Conservation (phyloP, 169 alveolate species). For the Babesia ovata region DNA sequence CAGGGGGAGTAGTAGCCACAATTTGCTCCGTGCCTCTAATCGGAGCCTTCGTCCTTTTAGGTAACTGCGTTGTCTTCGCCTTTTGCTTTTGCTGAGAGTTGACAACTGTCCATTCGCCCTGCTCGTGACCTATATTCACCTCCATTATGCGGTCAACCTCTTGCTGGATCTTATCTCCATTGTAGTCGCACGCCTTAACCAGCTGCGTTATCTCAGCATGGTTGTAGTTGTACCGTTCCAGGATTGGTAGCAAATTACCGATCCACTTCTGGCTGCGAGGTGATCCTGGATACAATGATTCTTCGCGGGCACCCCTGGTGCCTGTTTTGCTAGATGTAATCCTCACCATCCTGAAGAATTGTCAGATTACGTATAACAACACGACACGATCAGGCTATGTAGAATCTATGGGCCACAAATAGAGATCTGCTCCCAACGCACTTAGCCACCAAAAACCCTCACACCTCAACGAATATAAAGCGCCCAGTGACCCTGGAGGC, state of each 20-base stretch:
- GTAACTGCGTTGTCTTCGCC: neutral
- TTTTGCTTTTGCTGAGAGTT: conserved; percentile 22
- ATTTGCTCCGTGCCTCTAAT: neutral
- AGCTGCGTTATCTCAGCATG: conserved; percentile 54
- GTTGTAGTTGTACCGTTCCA: conserved; percentile 65
- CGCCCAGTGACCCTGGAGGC: neutral
- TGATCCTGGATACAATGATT: conserved; percentile 54
- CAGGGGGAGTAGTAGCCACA: neutral
- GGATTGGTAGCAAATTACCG: conserved; percentile 58
- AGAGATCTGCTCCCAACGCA: too few relatives aligned
- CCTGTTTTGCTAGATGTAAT: conserved; percentile 14
- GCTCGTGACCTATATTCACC: conserved; percentile 68
- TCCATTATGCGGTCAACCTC: conserved; percentile 67
- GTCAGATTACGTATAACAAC: neutral
- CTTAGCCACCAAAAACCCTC: neutral
- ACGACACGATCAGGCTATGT: too few relatives aligned
- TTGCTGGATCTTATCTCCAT: conserved; percentile 65
- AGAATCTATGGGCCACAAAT: too few relatives aligned
- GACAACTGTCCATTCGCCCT: conserved; percentile 69
- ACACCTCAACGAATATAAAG: neutral
- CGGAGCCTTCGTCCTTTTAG: conserved; percentile 18
- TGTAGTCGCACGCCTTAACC: conserved; percentile 63
- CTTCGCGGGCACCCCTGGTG: conserved; percentile 30
- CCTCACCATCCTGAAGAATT: conserved; percentile 35
- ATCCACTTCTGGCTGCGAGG: conserved; percentile 71